Evolutionary conservation across 2,329 filamentous ascomycete genomes (phyloP).

Genomic region (Penicillium sp.): DNA sequence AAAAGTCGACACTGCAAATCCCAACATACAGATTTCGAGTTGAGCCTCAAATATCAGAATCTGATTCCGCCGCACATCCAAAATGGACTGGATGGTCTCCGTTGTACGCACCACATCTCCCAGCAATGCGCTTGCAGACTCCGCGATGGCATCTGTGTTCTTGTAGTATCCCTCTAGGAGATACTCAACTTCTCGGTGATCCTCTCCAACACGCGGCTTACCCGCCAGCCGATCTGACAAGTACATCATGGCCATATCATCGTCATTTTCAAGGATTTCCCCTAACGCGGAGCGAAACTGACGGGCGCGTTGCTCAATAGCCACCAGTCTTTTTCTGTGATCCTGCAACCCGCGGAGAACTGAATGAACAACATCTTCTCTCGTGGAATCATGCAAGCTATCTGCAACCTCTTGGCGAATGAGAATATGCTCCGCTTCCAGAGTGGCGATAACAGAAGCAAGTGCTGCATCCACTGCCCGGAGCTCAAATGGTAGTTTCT

Average conservation of each 20-base stretch:
- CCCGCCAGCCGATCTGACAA: constrained; percentile 32
- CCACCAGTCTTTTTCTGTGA: constrained; percentile 23
- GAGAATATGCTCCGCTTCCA: constrained; percentile 34
- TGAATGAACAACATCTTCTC: constrained; percentile 17
- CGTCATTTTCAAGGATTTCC: constrained; percentile 36
- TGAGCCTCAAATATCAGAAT: constrained; percentile 40
- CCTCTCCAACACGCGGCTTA: constrained; percentile 26
- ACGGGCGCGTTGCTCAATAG: constrained; percentile 33
- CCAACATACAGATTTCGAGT: constrained; percentile 38
- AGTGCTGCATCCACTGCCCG: constrained; percentile 37
- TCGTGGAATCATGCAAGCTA: constrained; percentile 18
- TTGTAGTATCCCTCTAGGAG: constrained; percentile 39
- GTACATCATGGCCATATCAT: constrained; percentile 39
- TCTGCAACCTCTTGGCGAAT: constrained; percentile 20
- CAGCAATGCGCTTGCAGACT: constrained; percentile 28
- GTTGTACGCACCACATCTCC: constrained; percentile 32
- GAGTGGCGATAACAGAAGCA: constrained; percentile 32
- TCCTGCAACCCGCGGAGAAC: constrained; percentile 30
- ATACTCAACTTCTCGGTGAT: constrained; percentile 41
- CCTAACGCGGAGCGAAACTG: constrained; percentile 35
- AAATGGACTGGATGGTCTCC: constrained; percentile 32
- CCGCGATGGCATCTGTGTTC: constrained; percentile 33
- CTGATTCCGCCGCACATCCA: constrained; percentile 39
- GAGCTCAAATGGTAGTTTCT: constrained; percentile 33
- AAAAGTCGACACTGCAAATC: constrained; percentile 35